A percentile compares a stretch with the other conserved stretches of the same genome.
Conservation (phyloP, 1,284 basidiomycete genomes). For the Xerocomus nothofagi region DNA sequence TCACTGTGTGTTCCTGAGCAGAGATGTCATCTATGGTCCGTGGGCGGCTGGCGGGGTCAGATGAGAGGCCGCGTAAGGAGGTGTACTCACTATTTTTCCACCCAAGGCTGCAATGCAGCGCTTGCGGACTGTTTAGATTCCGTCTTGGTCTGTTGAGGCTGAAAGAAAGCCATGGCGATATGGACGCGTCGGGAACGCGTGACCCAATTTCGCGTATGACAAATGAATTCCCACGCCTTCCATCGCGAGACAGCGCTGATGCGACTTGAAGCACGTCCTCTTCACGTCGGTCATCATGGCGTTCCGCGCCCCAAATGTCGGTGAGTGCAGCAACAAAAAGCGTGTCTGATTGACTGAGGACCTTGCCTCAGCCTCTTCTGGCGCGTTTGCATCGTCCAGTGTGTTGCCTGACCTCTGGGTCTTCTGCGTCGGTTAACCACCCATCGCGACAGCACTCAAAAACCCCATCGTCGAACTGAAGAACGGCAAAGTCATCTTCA, state of each 20-base stretch:
- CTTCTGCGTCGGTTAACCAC: neutral
- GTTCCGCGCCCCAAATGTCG: constrained; percentile 35
- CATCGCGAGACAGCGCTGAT: constrained; percentile 19
- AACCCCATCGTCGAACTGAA: constrained; percentile 58
- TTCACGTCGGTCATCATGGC: constrained; percentile 37
- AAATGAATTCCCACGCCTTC: constrained; percentile 27
- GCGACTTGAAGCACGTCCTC: constrained; percentile 14
- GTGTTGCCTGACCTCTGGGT: constrained; percentile 3
- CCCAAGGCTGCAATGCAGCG: constrained; percentile 86
- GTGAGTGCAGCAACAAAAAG: constrained; percentile 31
- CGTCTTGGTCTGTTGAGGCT: constrained; percentile 44
- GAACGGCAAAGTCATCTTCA: constrained; percentile 76
- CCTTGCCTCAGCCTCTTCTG: constrained; percentile 12
- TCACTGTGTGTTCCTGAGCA: constrained; percentile 95
- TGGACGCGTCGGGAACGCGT: constrained; percentile 38
- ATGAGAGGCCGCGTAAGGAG: neutral
- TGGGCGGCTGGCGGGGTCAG: constrained; percentile 67
- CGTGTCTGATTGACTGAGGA: constrained; percentile 11
- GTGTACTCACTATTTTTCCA: constrained; percentile 87
- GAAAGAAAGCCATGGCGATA: constrained; percentile 60
- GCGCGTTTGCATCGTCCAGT: constrained; percentile 18
- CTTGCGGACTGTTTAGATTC: constrained; percentile 48
- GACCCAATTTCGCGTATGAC: constrained; percentile 32
- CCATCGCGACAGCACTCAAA: constrained; percentile 34
- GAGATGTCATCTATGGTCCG: constrained; percentile 98